Evolutionary conservation across 108 stramenopile species (phyloP), one percentile per base, ranked within the genome.

Genomic region (Stephanodiscus triporus): DNA sequence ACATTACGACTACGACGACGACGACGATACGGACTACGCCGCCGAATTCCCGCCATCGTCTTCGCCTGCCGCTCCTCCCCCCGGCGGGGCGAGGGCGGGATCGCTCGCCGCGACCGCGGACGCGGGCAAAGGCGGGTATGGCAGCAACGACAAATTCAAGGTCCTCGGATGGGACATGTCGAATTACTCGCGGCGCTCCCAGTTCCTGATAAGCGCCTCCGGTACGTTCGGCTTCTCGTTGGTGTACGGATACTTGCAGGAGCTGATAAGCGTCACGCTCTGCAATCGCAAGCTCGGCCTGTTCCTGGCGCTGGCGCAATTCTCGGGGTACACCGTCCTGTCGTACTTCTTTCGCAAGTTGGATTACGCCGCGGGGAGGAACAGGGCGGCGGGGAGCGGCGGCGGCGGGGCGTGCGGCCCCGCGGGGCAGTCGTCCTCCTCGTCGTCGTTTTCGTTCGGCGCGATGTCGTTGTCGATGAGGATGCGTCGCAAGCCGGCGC

Each of bases 241-340:
- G 11, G 36, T 96, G 29, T 96, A 96, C 66, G 95, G 92, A 22
- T 96, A 86, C 68, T 63, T 96, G 45, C 95, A 96, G 71, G 95
- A 96, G 72, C 80, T 96, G 50, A 84, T 94, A 40, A 85, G 82
- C 23, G 95, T 96, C 9, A 58, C 83, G 27, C 48, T 96, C 11
- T 94, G 87, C 72, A 72, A 85, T 73, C 88, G 93, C 43, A 84
- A 94, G 60, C 68, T 96, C 20, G 90, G 91, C 23, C 79, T 96
- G 27, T 96, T 94, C 67, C 76, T 94, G 34, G 91, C 92, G 4
- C 77, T 76, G 70, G 67, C 84, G 16, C 95, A 96, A 62, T 96
- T 96, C 66, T 63, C 66, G 26, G 93, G 91, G 11, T 96, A 96
- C 62, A 86, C 91, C 9, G 23, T 90, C 11, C 78, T 85, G 55